Evolutionary conservation across 1,284 basidiomycete species (phyloP).

Genomic region (Athelia sp.): DNA sequence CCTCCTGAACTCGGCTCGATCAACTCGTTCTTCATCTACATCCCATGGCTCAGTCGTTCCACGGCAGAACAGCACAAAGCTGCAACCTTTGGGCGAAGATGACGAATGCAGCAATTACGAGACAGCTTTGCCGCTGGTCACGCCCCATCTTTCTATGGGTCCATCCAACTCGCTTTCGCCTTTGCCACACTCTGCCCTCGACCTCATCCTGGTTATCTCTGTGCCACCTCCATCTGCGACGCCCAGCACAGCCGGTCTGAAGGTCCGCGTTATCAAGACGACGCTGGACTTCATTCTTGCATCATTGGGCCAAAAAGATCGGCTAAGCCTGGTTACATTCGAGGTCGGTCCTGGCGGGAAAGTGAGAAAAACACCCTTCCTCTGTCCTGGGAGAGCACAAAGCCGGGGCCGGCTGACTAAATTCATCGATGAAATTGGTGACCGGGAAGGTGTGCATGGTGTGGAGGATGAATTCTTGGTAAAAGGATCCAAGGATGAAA

Average conservation of each 20-base stretch:
- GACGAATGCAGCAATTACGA: conserved; percentile 57
- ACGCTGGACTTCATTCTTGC: conserved; percentile 83
- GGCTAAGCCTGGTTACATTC: conserved; percentile 84
- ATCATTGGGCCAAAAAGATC: conserved; percentile 69
- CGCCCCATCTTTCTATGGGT: conserved; percentile 72
- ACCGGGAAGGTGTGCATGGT: conserved; percentile 30
- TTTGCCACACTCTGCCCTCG: conserved; percentile 82
- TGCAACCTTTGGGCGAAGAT: conserved; percentile 66
- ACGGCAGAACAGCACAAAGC: conserved; percentile 36
- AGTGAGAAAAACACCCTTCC: conserved; percentile 86
- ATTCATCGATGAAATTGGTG: conserved; percentile 73
- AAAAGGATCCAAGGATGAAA: conserved; percentile 78
- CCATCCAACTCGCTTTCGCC: conserved; percentile 76
- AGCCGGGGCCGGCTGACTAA: conserved; percentile 68
- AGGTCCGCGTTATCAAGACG: conserved; percentile 79
- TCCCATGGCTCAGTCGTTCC: conserved; percentile 52
- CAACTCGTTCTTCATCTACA: conserved; percentile 64
- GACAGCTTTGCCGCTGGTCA: conserved; percentile 52
- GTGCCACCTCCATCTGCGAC: conserved; percentile 70
- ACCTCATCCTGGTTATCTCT: conserved; percentile 89
- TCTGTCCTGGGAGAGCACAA: conserved; percentile 64
- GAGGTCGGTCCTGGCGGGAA: conserved; percentile 77
- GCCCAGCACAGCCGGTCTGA: conserved; percentile 78
- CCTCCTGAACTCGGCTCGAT: conserved; percentile 62
- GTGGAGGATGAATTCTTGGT: conserved; percentile 72